These are phyloP conservation scores for Fusarium bulbicola DNA, from an alignment of 2,329 filamentous ascomycete genomes.

Conservation along the genomic window DNA sequence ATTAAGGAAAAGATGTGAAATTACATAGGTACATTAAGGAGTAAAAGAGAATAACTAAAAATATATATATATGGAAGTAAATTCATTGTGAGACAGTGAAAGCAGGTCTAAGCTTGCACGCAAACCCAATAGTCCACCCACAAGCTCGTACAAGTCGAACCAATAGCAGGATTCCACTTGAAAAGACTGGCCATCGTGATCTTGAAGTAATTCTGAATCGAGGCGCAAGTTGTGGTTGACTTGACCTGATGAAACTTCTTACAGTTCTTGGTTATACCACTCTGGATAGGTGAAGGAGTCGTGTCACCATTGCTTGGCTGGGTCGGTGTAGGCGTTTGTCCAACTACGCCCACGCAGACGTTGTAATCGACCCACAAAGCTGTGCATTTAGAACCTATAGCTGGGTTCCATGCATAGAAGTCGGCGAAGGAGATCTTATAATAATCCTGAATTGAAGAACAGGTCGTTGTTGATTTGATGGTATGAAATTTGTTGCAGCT, in stretches of 20 bases:
- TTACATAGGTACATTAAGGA: too few species aligned
- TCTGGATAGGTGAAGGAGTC: not conserved
- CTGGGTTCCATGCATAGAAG: constrained; percentile 12
- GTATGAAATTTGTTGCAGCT: not conserved
- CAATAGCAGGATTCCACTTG: constrained; percentile 15
- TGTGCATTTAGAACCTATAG: not conserved
- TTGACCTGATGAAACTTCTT: not conserved
- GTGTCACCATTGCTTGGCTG: not conserved
- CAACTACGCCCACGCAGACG: not conserved
- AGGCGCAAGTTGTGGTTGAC: not conserved
- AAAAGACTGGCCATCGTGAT: constrained; percentile 1
- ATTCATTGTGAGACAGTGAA: not conserved
- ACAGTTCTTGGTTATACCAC: not conserved
- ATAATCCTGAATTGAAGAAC: not conserved
- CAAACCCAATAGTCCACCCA: not conserved
- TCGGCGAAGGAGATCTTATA: not conserved
- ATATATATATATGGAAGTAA: too few species aligned
- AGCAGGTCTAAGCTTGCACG: not conserved
- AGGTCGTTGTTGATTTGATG: not conserved
- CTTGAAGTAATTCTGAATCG: constrained; percentile 1
- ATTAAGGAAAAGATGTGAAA: not conserved
- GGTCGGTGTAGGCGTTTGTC: not conserved
- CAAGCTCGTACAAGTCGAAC: not conserved
- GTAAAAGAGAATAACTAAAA: accelerated
- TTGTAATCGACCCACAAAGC: not conserved